Percentiles rank a stretch among this genome's conserved stretches.
Conservation (phyloP, 805 yeast species). For the Cyberlindnera japonica region DNA sequence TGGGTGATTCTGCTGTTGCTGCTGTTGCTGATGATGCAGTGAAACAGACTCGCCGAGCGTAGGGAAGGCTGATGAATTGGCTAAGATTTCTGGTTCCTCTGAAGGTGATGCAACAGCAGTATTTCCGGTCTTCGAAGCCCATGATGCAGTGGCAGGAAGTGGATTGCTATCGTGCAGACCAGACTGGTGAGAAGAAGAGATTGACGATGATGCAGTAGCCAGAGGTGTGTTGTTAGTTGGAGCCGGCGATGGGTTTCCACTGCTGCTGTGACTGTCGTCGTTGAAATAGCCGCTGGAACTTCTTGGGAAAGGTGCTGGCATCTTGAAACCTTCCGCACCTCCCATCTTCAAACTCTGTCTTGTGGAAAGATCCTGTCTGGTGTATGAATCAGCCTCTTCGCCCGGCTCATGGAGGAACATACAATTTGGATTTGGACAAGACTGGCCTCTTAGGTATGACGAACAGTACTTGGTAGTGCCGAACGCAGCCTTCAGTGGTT, state of each 20-base stretch:
- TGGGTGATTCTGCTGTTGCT: constrained; percentile 26
- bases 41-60: constrained; percentile 46
- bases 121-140: constrained; percentile 40
- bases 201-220: constrained; percentile 7
- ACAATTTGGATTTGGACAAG: constrained; percentile 97
- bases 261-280: constrained; percentile 11
- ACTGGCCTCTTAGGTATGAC: constrained; percentile 89
- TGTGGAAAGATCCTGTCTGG: constrained; percentile 81
- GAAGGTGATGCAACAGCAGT: constrained; percentile 11
- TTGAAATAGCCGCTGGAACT: constrained; percentile 3
- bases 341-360: constrained; percentile 61
- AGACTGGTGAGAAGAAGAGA: constrained; percentile 11
- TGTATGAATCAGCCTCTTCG: constrained; percentile 96
- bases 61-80: constrained; percentile 55
- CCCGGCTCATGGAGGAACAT: constrained; percentile 99
- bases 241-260: constrained; percentile 15
- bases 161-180: constrained; percentile 37
- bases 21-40: constrained; percentile 30
- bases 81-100: constrained; percentile 25
- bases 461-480: constrained; percentile 99
- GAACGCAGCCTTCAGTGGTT: constrained; percentile 87
- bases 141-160: constrained; percentile 69
- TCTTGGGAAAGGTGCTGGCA: constrained; percentile 18
- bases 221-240: constrained; percentile 14
- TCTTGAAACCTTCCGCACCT: constrained; percentile 22